phyloP scores from a whole-genome alignment of 2,329 filamentous ascomycete genomes.

The Trichoderma polysporum region DNA sequence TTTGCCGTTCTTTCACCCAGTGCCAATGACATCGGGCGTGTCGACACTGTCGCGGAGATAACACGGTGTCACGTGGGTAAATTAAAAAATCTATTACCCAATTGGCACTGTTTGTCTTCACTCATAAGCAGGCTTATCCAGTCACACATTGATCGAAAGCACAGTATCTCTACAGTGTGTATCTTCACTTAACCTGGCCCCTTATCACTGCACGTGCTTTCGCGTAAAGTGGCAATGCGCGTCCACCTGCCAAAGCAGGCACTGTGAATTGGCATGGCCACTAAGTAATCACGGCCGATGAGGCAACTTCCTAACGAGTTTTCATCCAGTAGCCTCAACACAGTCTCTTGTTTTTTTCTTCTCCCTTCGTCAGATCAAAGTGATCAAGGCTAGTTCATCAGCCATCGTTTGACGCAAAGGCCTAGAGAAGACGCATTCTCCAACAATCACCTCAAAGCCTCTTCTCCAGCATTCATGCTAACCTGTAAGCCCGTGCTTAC shows the following conservation, averaged over 20 bases:
- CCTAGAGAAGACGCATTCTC: neutral
- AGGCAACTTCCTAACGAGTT: conserved; percentile 32
- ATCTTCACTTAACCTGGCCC: conserved; percentile 3
- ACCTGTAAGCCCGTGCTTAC: neutral
- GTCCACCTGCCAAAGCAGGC: conserved; percentile 26
- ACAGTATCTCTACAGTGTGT: conserved; percentile 19
- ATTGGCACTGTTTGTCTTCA: conserved; percentile 26
- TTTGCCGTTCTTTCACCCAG: conserved; percentile 21
- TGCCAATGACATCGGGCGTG: conserved; percentile 24
- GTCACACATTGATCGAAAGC: conserved; percentile 12
- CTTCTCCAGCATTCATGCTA: neutral
- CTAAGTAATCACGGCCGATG: conserved; percentile 25
- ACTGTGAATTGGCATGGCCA: conserved; percentile 33
- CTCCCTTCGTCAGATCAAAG: neutral
- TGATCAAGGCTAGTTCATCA: neutral
- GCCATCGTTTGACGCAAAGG: neutral
- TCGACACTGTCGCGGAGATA: conserved; percentile 27
- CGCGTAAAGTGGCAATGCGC: conserved; percentile 35
- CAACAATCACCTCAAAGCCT: neutral
- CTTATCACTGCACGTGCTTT: conserved; percentile 32
- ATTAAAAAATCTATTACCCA: neutral
- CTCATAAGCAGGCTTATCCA: neutral
- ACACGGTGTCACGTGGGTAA: conserved; percentile 39
- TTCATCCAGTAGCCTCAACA: conserved; percentile 16
- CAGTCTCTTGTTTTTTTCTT: conserved; percentile 5